phyloP scores from a whole-genome alignment of 2,329 filamentous ascomycete genomes.

The Arthroderma sp. region DNA sequence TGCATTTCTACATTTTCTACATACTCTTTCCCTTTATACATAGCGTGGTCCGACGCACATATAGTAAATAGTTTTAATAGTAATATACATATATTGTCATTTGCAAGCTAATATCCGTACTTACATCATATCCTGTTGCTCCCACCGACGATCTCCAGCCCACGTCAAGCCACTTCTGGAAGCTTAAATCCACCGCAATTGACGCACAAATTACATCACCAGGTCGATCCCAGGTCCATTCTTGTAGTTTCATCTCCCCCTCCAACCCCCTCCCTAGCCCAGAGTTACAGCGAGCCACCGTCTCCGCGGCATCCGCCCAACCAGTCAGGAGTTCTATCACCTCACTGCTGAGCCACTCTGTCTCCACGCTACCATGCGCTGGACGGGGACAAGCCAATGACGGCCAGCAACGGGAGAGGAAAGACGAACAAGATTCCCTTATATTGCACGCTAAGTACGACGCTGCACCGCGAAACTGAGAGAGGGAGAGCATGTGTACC shows the following conservation, averaged over 20 bases:
- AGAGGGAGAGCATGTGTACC: neutral
- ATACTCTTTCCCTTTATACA: neutral
- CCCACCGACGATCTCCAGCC: too few relatives aligned
- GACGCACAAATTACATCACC: neutral
- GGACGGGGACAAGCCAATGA: neutral
- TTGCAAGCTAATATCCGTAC: too few relatives aligned
- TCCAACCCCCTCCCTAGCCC: neutral
- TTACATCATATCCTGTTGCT: neutral
- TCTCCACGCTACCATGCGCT: neutral
- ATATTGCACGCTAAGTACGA: neutral
- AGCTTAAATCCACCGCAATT: too few relatives aligned
- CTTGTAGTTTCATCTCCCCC: neutral
- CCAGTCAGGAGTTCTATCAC: neutral
- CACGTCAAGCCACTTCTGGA: too few relatives aligned
- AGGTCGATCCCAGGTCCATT: neutral
- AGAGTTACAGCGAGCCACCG: neutral
- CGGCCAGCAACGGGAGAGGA: neutral
- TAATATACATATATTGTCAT: neutral
- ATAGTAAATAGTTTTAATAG: neutral
- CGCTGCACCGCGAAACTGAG: neutral
- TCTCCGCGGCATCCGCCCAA: neutral
- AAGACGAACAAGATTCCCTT: neutral
- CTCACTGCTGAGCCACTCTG: neutral
- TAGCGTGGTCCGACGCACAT: neutral
- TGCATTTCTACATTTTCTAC: too few relatives aligned